Base-by-base conservation (phyloP, 192 early-diverging fungal genomes). In the Backusella macrospora region DNA sequence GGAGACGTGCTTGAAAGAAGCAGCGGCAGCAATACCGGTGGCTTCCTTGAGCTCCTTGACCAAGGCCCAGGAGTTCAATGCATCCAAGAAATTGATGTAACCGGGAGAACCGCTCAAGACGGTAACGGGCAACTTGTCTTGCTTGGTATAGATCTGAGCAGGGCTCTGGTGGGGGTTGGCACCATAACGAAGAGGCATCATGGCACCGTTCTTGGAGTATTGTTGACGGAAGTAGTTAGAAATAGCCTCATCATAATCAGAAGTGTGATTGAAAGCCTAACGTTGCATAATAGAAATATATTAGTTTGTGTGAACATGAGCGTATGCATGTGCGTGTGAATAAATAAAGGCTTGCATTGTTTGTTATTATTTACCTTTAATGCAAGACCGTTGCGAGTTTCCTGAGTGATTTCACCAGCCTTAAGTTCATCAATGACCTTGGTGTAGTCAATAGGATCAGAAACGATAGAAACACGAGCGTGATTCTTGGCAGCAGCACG, bases 401-500 rank as follows among this genome's bases (percentile, higher is more conserved):
- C 87, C 64, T 92, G 88, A 37, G 86, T 84, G 18, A 96, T 88
- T 43, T 85, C 85, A 44, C 86, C 91, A 49, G 71, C 62, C 69
- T 89, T 82, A 62, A 97, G 82, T 85, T 98, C 93, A 34, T 78
- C 73, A 75, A 98, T 83, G 46, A 99, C 79, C 37, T 80, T 86
- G 18, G 89, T 67, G 80, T 99, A 99, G 77, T 99, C 98, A 43
- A 87, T 84, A 62, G 98, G 96, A 81, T 99, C 98, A 49, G 92
- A 93, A 42, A 97, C 78, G 55, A 99, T 91, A 69, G 93, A 91
- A 34, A 98, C 96, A 45, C 98, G 92, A 34, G 90, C 92, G 81
- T 98, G 97, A 86, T 99, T 99, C 91, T 99, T 99, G 71, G 98
- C 98, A 75, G 98, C 98, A 64, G 98, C 98, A 74, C 98, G 93